A percentile compares a stretch with the other conserved stretches of the same genome.
phyloP scores from a whole-genome alignment of 495 filamentous ascomycete species.

The Penicillium ochrochloron region DNA sequence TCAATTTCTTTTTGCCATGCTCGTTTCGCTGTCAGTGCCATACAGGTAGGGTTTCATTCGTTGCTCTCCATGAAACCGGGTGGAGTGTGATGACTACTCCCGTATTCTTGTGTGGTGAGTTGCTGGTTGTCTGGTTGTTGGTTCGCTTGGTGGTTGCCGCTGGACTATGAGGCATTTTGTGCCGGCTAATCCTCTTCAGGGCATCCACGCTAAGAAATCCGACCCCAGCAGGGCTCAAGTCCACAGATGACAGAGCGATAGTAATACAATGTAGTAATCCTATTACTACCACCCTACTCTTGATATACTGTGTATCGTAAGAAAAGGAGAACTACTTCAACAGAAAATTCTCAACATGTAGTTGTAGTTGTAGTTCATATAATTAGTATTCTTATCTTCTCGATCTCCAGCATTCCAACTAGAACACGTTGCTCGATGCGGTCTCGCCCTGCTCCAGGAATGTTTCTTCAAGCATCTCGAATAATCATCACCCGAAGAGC shows the following conservation, averaged over 20 bases:
- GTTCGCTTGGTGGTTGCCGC: slow-evolving; percentile 14
- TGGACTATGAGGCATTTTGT: slow-evolving; percentile 42
- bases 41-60: slow-evolving; percentile 15
- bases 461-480: background rate
- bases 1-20: background rate
- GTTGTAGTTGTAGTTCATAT: background rate
- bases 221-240: background rate
- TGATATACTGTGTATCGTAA: background rate
- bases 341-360: no score
- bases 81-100: slow-evolving; percentile 29
- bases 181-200: slow-evolving; percentile 33
- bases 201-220: slow-evolving; percentile 7
- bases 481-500: background rate
- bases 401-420: slow-evolving; percentile 2
- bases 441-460: slow-evolving; percentile 1
- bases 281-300: background rate
- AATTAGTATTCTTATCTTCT: background rate
- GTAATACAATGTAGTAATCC: slow-evolving; percentile 1
- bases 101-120: slow-evolving; percentile 11
- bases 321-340: no score
- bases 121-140: slow-evolving; percentile 4
- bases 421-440: slow-evolving; percentile 5
- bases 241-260: background rate
- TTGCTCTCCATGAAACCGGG: slow-evolving; percentile 12
- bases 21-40: background rate